These are phyloP conservation scores for Coleophoma eucalyptorum DNA, from an alignment of 2,329 filamentous ascomycete species.

Conservation along the genomic window DNA sequence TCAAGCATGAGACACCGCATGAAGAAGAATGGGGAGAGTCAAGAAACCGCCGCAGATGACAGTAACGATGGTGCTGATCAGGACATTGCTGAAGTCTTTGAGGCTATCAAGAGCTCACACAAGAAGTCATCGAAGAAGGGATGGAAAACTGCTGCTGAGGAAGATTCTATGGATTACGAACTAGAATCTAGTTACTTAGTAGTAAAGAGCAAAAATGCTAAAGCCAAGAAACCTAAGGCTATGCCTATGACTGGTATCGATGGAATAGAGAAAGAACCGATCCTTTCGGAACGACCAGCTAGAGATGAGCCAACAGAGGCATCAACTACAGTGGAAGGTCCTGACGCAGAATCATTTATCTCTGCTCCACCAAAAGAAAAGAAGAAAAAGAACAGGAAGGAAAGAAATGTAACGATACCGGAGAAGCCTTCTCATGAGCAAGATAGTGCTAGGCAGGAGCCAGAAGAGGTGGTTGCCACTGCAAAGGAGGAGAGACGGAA, in stretches of 20 bases:
- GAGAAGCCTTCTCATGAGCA: neutral
- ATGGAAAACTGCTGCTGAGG: too few species aligned
- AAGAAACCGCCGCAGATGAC: neutral
- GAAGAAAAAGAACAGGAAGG: neutral
- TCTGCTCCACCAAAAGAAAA: neutral
- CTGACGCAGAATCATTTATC: neutral
- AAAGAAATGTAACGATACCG: neutral
- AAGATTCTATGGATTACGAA: neutral
- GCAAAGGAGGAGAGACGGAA: too few species aligned
- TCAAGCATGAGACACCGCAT: slow-evolving; percentile 11
- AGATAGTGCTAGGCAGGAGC: too few species aligned
- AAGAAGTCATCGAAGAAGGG: neutral
- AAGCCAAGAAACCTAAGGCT: neutral
- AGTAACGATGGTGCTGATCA: neutral
- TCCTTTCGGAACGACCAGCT: neutral
- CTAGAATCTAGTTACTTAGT: neutral
- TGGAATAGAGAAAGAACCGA: too few species aligned
- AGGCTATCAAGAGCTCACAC: neutral
- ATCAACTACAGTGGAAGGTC: neutral
- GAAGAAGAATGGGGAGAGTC: slow-evolving; percentile 8
- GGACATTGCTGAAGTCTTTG: neutral
- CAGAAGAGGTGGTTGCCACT: too few species aligned
- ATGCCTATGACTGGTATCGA: neutral
- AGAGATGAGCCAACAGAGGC: neutral
- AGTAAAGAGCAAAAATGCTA: neutral